These are phyloP conservation scores for Dimocarpus longan DNA, from an alignment of 345 rosid genomes.

Conservation along the genomic window DNA sequence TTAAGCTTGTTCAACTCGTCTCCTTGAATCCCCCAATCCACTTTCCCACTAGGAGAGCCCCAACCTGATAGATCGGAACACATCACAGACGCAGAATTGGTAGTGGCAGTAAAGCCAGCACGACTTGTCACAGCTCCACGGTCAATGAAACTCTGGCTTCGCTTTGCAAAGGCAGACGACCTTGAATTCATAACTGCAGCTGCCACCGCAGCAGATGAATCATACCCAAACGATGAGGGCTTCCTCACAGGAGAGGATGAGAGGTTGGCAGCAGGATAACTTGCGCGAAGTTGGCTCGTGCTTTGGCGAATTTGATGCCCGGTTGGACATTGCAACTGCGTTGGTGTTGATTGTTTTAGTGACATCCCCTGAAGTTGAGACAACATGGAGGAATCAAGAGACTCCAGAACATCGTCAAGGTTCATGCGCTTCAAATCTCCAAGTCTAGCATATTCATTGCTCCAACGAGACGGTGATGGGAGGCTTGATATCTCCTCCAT, in stretches of 20 bases:
- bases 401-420: slow-evolving; percentile 67
- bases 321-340: slow-evolving; percentile 68
- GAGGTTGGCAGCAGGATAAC: slow-evolving; percentile 46
- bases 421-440: slow-evolving; percentile 56
- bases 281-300: slow-evolving; percentile 66
- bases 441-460: slow-evolving; percentile 43
- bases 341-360: slow-evolving; percentile 38
- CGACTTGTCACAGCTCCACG: slow-evolving; percentile 46
- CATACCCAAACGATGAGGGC: slow-evolving; percentile 58
- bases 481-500: slow-evolving; percentile 71
- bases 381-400: slow-evolving; percentile 57
- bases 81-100: slow-evolving; percentile 47
- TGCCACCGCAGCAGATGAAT: slow-evolving; percentile 87
- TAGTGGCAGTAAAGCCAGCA: slow-evolving; percentile 47
- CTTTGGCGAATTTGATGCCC: slow-evolving; percentile 68
- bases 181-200: slow-evolving; percentile 91
- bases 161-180: slow-evolving; percentile 77
- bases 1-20: slow-evolving; percentile 84
- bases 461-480: slow-evolving; percentile 61
- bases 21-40: slow-evolving; percentile 91
- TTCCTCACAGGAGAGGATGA: slow-evolving; percentile 65
- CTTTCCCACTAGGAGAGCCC: slow-evolving; percentile 79
- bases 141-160: slow-evolving; percentile 92
- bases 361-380: slow-evolving; percentile 59
- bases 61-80: slow-evolving; percentile 64